Base-by-base conservation (phyloP, 1,284 basidiomycete genomes). In the Ceraceosorus guamensis region DNA sequence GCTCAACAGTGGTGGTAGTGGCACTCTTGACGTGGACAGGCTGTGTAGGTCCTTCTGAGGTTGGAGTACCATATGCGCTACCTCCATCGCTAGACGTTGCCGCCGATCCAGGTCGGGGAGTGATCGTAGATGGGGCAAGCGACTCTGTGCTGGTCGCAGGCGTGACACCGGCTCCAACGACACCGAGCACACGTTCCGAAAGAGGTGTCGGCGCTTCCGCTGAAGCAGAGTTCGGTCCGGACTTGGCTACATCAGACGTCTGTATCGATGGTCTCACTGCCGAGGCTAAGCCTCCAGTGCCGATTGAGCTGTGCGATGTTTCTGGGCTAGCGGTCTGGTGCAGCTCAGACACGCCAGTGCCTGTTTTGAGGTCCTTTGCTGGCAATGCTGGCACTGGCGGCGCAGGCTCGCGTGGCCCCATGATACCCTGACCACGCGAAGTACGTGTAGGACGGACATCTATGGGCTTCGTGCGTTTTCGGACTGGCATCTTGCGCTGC, bases 401-500 rank as follows among this genome's bases (percentile, higher is more conserved):
- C 3, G 24, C 24, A 24, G 24, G 24, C 24, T 24, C 24, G 24
- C 24, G 24, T 24, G 24, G 24, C 24, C 24, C 24, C 24, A 24
- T 24, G 24, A 24, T 24, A 24, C 24, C 24, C 24, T 24, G 24
- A 24, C 24, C 24, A 24, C 24, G 24, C 24, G 24, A 24, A 24
- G 24, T 24, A 24, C 73, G 60, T 24, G 64, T 65, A 37, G 71
- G 66, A 2, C 73, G 55, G 84, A 91, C 86, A 77, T 96, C 92
- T 46, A 95, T 80, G 0, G 87, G 86, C 0, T 86, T 86, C 1
- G 91, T 93, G 52, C 89, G 86, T 73, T 92, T 93, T 46, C 91
- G 83, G 24, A 84, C 75, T 5, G 89, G 90, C 53, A 87, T 80
- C 57, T 84, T 85, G 49, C 89, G 59, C 49, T 59, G 53, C 5